phyloP scores from a whole-genome alignment of 78 protist species.

The Goniomonas avonlea region DNA sequence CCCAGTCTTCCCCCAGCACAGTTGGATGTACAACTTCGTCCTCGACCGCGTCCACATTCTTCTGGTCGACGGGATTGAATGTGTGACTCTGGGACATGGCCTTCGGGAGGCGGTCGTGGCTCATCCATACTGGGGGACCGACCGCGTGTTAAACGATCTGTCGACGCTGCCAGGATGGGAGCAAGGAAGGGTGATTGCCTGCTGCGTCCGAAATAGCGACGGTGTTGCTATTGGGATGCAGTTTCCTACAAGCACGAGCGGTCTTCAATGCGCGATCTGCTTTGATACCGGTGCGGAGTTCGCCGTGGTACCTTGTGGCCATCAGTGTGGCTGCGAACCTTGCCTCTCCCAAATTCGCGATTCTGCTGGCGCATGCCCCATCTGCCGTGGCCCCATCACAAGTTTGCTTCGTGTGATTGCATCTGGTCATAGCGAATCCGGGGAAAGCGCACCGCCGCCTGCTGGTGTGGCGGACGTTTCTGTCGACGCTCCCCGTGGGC shows the following conservation, averaged over 20 bases:
- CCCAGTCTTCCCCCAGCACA: not conserved
- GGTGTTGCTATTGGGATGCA: no score
- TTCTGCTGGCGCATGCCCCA: not conserved
- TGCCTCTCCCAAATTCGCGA: not conserved
- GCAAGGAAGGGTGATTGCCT: no score
- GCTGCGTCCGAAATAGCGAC: no score
- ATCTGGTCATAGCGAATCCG: no score
- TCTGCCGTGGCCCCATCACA: not conserved
- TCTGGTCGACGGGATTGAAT: constrained; percentile 20
- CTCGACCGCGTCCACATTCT: constrained; percentile 15
- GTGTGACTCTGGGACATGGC: constrained; percentile 48
- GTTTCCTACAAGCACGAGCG: no score
- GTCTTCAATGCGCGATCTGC: not conserved
- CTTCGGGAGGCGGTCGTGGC: constrained; percentile 24
- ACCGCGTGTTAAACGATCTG: not conserved
- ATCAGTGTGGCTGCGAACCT: not conserved
- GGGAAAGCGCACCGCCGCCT: not conserved
- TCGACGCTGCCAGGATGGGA: not conserved
- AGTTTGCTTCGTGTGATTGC: not conserved
- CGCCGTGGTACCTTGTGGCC: not conserved
- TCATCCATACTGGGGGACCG: constrained; percentile 37
- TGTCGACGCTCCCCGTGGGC: no score
- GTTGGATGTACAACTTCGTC: constrained; percentile 41
- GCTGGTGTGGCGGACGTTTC: not conserved
- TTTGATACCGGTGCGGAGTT: not conserved